Percentiles rank a stretch among this genome's conserved stretches.
Conservation (phyloP, 2,329 filamentous ascomycete genomes). For the Celoporthe dispersa region DNA sequence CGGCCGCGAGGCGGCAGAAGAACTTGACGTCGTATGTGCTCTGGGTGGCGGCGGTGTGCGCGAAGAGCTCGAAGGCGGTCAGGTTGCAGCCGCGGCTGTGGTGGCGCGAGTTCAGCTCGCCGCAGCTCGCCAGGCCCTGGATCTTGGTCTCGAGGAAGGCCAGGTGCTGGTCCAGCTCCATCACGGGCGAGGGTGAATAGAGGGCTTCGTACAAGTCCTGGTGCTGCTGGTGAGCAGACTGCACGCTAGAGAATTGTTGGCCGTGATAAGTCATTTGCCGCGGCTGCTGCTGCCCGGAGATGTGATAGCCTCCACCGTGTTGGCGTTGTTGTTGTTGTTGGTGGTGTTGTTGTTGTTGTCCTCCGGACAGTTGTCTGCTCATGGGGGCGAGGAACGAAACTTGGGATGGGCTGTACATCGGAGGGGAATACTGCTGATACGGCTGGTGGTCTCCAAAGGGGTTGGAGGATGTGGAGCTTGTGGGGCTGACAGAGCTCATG, state of each 20-base stretch:
- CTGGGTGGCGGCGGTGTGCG: not conserved
- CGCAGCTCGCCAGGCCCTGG: slow-evolving; percentile 8
- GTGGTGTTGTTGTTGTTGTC: too few species aligned
- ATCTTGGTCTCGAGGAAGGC: slow-evolving; percentile 8
- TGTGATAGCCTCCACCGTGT: not conserved
- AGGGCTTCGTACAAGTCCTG: not conserved
- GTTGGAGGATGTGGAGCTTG: not conserved
- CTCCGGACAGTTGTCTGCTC: not conserved
- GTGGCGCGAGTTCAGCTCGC: slow-evolving; percentile 17
- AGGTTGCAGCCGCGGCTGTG: not conserved
- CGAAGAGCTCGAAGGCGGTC: slow-evolving; percentile 21
- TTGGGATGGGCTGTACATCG: not conserved
- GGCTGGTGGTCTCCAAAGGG: not conserved
- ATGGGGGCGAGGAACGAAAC: not conserved
- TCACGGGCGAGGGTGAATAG: not conserved
- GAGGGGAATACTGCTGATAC: not conserved
- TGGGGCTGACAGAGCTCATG: not conserved
- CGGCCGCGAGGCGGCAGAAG: slow-evolving; percentile 18
- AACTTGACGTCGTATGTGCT: not conserved
- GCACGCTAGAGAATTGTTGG: not conserved
- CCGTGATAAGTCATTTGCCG: slow-evolving; percentile 1
- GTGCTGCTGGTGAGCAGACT: not conserved
- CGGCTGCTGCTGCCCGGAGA: not conserved
- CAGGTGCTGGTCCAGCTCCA: not conserved
- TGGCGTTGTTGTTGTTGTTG: too few species aligned